Evolutionary conservation across 345 rosid species (phyloP).

Genomic region (Euphorbia peplus): DNA sequence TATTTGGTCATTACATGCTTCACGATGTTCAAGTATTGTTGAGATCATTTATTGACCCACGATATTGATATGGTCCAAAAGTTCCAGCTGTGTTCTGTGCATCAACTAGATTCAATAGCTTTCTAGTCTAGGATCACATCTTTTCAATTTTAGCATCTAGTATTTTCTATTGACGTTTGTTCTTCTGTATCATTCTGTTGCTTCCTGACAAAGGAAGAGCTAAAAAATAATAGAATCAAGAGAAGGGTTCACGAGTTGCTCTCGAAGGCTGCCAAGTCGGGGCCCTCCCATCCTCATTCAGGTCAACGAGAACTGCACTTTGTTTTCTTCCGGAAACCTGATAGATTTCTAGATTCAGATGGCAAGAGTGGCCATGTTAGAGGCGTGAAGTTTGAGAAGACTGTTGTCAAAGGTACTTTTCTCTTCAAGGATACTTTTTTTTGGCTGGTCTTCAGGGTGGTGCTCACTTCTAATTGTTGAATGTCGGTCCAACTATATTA

Average conservation of each 20-base stretch:
- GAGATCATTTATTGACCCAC: too few relatives aligned
- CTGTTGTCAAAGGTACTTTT: conserved; percentile 59
- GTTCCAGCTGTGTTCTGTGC: background rate
- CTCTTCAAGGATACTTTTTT: background rate
- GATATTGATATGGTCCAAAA: too few relatives aligned
- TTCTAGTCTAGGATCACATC: background rate
- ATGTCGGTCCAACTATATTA: conserved; percentile 1
- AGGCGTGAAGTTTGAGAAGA: conserved; percentile 72
- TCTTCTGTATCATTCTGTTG: background rate
- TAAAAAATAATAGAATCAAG: conserved; percentile 58
- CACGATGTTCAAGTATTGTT: background rate
- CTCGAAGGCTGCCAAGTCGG: conserved; percentile 53
- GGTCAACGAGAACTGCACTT: conserved; percentile 78
- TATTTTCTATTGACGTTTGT: background rate
- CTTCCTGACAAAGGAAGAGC: conserved; percentile 60
- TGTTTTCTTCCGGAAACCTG: conserved; percentile 80
- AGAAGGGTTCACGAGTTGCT: conserved; percentile 73
- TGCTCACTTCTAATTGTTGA: conserved; percentile 1
- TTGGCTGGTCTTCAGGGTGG: background rate
- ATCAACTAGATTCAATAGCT: conserved; percentile 1
- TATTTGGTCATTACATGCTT: background rate
- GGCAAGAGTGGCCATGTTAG: conserved; percentile 61
- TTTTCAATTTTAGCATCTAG: background rate
- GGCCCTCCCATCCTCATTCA: conserved; percentile 37
- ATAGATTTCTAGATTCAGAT: conserved; percentile 56